A percentile compares a stretch with the other conserved stretches of the same genome.
phyloP scores from a whole-genome alignment of 805 yeast species.

The Schwanniomyces sp. region DNA sequence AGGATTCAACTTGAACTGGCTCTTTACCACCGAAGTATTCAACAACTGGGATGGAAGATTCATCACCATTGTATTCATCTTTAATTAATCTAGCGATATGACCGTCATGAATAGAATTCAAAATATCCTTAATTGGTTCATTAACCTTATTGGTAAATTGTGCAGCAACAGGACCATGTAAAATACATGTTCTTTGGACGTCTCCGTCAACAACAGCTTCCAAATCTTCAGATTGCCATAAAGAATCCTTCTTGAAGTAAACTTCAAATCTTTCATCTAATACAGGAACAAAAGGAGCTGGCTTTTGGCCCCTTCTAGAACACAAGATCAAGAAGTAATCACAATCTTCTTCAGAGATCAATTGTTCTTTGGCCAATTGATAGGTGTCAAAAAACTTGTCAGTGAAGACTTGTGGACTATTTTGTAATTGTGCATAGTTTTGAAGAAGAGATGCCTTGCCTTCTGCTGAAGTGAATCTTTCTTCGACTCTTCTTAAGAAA shows the following conservation, averaged over 20 bases:
- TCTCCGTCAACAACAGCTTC: conserved; percentile 95
- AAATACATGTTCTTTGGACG: conserved; percentile 97
- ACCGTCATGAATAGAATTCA: conserved; percentile 88
- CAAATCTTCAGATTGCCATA: conserved; percentile 98
- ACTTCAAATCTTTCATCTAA: conserved; percentile 92
- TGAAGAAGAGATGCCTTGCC: conserved; percentile 69
- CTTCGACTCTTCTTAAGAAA: conserved; percentile 92
- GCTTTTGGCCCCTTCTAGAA: conserved; percentile 85
- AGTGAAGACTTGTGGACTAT: conserved; percentile 59
- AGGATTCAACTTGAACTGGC: conserved; percentile 25
- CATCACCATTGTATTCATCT: conserved; percentile 72
- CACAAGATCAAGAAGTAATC: conserved; percentile 87
- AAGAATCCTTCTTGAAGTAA: conserved; percentile 96
- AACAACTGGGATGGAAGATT: conserved; percentile 74
- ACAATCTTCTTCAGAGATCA: conserved; percentile 91
- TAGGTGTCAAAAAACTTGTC: conserved; percentile 63
- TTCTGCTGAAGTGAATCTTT: conserved; percentile 72
- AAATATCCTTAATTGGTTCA: conserved; percentile 88
- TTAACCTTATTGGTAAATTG: conserved; percentile 82
- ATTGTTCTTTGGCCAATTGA: conserved; percentile 76
- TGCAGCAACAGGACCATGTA: conserved; percentile 98
- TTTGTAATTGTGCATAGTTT: conserved; percentile 63
- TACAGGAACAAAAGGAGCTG: conserved; percentile 96
- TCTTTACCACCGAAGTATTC: conserved; percentile 81
- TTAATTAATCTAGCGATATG: conserved; percentile 70